Evolutionary conservation across 495 filamentous ascomycete species (phyloP), one percentile per base, ranked within the genome.

Genomic region (Cercophora sp.): DNA sequence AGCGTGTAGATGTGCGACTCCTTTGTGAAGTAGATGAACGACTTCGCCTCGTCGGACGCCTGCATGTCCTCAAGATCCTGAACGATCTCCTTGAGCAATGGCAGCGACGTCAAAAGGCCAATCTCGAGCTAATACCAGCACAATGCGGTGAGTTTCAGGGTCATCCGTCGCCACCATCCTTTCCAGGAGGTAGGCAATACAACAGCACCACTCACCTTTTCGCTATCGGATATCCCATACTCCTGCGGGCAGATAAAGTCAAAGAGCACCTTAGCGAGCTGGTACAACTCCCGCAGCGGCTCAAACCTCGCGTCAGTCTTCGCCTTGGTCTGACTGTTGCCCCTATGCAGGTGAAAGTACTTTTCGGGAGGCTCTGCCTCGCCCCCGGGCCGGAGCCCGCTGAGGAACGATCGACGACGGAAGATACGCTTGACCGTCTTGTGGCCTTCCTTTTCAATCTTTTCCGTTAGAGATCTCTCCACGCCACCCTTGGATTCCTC

Each of bases 231-330:
- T 56, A 98, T 98, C 36, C 93, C 93, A 61, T 98, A 98, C 68
- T 98, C 93, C 64, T 98, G 93, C 4, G 93, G 93, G 36, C 93
- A 95, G 62, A 98, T 93, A 64, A 95, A 98, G 70, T 98, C 93
- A 63, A 98, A 98, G 8, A 98, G 74, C 5, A 96, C 86, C 71
- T 98, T 98, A 45, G 88, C 89, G 15, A 96, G 72, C 58, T 87
- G 86, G 71, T 96, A 98, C 46, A 98, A 75, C 69, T 97, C 91
- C 37, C 91, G 84, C 40, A 98, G 75, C 58, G 93, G 93, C 31
- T 86, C 84, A 20, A 97, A 84, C 13, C 90, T 83, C 34, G 80
- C 84, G 61, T 97, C 91, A 42, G 85, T 78, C 72, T 95, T 95
- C 18, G 82, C 85, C 57, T 89, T 92, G 13, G 81, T 87, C 50